Evolutionary conservation across 352 stramenopile species (phyloP).

Genomic region (Saprolegnia diclina): DNA sequence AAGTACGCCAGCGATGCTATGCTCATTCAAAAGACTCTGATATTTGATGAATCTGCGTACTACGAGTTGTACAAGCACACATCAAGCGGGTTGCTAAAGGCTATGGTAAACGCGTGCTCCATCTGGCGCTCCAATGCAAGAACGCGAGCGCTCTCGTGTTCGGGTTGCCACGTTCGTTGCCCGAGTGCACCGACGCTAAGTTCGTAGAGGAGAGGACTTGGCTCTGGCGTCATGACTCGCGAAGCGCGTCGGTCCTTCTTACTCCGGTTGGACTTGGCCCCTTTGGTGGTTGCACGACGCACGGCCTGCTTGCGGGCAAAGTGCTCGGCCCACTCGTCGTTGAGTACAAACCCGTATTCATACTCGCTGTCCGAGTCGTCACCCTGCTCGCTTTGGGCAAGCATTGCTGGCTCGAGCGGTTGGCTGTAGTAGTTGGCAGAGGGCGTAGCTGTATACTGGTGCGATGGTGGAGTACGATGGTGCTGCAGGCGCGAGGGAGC

Average conservation of each 20-base stretch:
- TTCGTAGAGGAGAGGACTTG: conserved; percentile 19
- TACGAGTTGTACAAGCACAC: conserved; percentile 24
- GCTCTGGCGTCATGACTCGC: conserved; percentile 2
- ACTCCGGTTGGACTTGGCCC: neutral
- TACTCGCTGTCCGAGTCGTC: conserved; percentile 42
- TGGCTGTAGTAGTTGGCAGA: neutral
- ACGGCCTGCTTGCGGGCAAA: conserved; percentile 29
- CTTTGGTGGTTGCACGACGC: conserved; percentile 17
- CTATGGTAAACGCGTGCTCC: conserved; percentile 17
- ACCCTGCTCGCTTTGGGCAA: conserved; percentile 6
- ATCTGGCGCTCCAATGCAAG: conserved; percentile 21
- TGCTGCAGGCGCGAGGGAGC: neutral
- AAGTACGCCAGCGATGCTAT: too few relatives aligned
- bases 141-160: conserved; percentile 7
- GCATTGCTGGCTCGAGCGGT: too few relatives aligned
- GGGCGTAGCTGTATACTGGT: neutral
- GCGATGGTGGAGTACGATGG: neutral
- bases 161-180: neutral
- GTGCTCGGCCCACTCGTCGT: conserved; percentile 59
- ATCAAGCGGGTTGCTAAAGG: conserved; percentile 10
- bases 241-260: neutral
- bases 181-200: conserved; percentile 4
- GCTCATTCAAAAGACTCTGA: too few relatives aligned
- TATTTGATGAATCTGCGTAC: too few relatives aligned
- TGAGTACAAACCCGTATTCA: conserved; percentile 68